Evolutionary conservation across 225 moss, liverwort and hornwort genomes (phyloP).

Genomic region (Neckera pumila): DNA sequence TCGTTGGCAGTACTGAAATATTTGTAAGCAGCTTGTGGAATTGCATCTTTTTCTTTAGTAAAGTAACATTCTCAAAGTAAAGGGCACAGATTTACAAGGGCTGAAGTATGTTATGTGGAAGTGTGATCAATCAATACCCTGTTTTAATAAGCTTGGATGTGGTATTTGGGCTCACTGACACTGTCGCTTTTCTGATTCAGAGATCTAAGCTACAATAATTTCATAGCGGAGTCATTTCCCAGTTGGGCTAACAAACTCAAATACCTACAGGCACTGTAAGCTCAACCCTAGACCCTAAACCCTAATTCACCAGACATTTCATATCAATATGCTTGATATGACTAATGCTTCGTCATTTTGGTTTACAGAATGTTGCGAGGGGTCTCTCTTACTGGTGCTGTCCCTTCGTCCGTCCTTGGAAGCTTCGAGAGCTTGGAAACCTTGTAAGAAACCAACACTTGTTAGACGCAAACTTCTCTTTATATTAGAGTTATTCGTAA

Average conservation of each 20-base stretch:
- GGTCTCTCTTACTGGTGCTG: conserved; percentile 1
- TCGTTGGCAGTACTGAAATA: conserved; percentile 1
- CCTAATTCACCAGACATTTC: background rate
- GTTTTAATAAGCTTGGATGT: background rate
- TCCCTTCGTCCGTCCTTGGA: background rate
- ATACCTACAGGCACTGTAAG: conserved; percentile 1
- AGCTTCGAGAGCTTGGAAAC: conserved; percentile 3
- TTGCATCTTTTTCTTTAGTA: background rate
- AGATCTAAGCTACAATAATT: conserved; percentile 32
- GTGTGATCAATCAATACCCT: background rate
- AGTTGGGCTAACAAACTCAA: conserved; percentile 4
- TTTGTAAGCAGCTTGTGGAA: background rate
- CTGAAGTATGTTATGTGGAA: background rate
- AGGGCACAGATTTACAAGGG: background rate
- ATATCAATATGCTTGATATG: background rate
- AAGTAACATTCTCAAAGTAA: background rate
- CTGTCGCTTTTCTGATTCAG: background rate
- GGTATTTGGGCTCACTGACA: background rate
- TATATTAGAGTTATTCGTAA: too few species aligned
- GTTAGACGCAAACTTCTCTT: background rate
- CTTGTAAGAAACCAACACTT: background rate
- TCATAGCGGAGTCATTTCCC: conserved; percentile 3
- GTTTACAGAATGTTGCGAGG: conserved; percentile 9
- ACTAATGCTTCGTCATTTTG: background rate
- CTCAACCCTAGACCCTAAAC: background rate